Evolutionary conservation across 495 filamentous ascomycete genomes (phyloP), one percentile per base, ranked within the genome.

Genomic region (Penicillium malachiteum): DNA sequence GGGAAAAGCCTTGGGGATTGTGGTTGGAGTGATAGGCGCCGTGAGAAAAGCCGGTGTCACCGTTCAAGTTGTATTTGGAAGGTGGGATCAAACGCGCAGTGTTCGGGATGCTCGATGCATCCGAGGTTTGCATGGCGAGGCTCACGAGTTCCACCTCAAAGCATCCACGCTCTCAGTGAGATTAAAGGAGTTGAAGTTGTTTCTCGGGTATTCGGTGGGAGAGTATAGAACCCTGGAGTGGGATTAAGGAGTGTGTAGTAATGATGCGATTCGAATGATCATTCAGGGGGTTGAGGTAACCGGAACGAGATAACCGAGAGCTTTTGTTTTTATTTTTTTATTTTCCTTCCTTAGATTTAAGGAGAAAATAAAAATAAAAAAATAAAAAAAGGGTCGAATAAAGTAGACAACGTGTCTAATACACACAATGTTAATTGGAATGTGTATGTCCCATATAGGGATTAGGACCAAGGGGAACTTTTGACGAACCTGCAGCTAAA

Each of bases 31-130:
- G 82, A 76, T 92, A 96, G 42, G 91, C 89, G 61, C 89, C 90
- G 69, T 95, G 91, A 21, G 91, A 94, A 70, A 96, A 96, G 55
- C 92, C 91, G 34, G 87, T 92, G 63, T 90, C 74, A 38, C 80
- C 85, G 78, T 87, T 86, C 57, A 80, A 54, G 48, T 71, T 74
- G 48, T 88, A 84, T 62, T 64, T 68, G 45, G 87, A 84, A 75
- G 92, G 59, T 72, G 76, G 53, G 65, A 79, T 63, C 75, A 79
- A 52, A 78, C 75, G 71, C 75, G 71, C 59, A 70, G 74, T 62
- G 66, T 68, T 84, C 76, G 64, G 78, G 79, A 70, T 77, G 78
- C 65, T 83, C 46, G 78, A 69, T 67, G 77, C 78, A 70, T 90
- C 84, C 72, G 84, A 83, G 68, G 87, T 83, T 84, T 94, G 91